Evolutionary conservation across 139 green algal genomes (phyloP).

Genomic region (Closterium sp.): DNA sequence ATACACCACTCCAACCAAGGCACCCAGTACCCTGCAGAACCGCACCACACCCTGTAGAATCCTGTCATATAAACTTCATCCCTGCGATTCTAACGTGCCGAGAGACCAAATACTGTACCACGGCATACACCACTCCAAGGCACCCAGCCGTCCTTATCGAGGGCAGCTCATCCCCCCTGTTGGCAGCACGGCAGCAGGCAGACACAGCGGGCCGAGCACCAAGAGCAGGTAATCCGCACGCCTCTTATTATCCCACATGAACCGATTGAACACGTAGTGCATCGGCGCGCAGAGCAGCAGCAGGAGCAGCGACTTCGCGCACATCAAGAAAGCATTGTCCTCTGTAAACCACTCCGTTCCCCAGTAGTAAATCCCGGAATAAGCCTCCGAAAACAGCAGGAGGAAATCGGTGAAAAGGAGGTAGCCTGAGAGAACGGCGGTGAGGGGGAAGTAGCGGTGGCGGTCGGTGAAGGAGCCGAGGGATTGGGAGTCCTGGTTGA

Average conservation of each 20-base stretch:
- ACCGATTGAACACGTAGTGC: slow-evolving; percentile 57
- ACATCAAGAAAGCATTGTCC: background rate
- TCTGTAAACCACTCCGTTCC: background rate
- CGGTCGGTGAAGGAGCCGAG: slow-evolving; percentile 32
- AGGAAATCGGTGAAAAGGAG: slow-evolving; percentile 1
- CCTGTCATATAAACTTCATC: slow-evolving; percentile 56
- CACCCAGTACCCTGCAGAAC: no score
- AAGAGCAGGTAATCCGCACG: slow-evolving; percentile 53
- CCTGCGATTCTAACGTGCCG: slow-evolving; percentile 56
- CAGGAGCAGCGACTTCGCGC: slow-evolving; percentile 22
- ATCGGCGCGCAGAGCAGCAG: slow-evolving; percentile 49
- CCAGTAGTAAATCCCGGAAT: background rate
- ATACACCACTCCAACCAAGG: slow-evolving; percentile 54
- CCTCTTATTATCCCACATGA: slow-evolving; percentile 62
- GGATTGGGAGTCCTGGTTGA: slow-evolving; percentile 50
- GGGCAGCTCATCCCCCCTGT: slow-evolving; percentile 18
- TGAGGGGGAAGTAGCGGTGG: slow-evolving; percentile 53
- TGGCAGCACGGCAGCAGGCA: slow-evolving; percentile 57
- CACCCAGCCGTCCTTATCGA: slow-evolving; percentile 54
- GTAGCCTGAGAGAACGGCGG: slow-evolving; percentile 21
- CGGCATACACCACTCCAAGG: slow-evolving; percentile 51
- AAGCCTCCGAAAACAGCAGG: slow-evolving; percentile 15
- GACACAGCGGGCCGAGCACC: slow-evolving; percentile 60
- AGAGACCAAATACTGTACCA: slow-evolving; percentile 62
- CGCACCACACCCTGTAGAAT: no score